phyloP scores from a whole-genome alignment of 176 grass and related monocot species.

The Avena atlantica region DNA sequence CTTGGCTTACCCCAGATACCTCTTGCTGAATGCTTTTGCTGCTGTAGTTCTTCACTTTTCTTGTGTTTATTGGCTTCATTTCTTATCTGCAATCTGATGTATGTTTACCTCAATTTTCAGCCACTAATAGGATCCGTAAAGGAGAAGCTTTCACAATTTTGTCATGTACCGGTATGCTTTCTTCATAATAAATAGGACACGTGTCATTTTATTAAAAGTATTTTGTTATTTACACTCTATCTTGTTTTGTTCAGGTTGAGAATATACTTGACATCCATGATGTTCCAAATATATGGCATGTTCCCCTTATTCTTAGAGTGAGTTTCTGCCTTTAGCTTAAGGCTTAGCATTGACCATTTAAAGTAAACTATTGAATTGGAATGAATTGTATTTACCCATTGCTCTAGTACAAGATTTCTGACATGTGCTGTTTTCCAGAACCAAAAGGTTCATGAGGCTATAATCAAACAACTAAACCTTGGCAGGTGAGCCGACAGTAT shows the following conservation, averaged over 20 bases:
- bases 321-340: slow-evolving; percentile 47
- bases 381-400: slow-evolving; percentile 9
- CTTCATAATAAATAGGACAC: slow-evolving; percentile 10
- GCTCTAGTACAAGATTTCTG: neutral
- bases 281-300: slow-evolving; percentile 97
- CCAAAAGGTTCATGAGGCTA: slow-evolving; percentile 89
- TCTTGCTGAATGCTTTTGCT: neutral
- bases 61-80: slow-evolving; percentile 41
- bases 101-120: slow-evolving; percentile 57
- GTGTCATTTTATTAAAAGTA: neutral
- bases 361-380: neutral
- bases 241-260: slow-evolving; percentile 63
- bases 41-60: slow-evolving; percentile 14
- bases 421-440: slow-evolving; percentile 66
- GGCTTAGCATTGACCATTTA: slow-evolving; percentile 19
- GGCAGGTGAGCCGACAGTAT: slow-evolving; percentile 54
- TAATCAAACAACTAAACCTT: slow-evolving; percentile 94
- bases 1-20: slow-evolving; percentile 15
- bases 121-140: slow-evolving; percentile 81
- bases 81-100: slow-evolving; percentile 12
- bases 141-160: slow-evolving; percentile 98
- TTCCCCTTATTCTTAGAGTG: slow-evolving; percentile 93
- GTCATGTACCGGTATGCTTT: slow-evolving; percentile 89
- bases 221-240: slow-evolving; percentile 44
- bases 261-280: slow-evolving; percentile 98